Conservation (phyloP, 768 basidiomycete species). For the Tulasnella sp. region DNA sequence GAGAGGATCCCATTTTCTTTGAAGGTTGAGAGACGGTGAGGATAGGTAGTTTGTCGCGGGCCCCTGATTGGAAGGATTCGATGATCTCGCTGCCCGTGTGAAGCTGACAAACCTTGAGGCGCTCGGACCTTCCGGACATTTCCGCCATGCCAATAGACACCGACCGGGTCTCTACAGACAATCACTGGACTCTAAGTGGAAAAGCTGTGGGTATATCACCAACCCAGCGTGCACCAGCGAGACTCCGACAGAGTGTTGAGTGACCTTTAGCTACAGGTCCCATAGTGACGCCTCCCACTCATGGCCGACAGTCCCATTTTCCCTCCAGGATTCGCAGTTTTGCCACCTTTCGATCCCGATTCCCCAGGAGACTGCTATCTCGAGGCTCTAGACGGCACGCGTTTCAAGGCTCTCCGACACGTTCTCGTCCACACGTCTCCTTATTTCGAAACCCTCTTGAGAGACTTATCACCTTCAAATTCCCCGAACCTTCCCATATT, state of each 20-base stretch:
- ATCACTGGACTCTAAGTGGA: too few species aligned
- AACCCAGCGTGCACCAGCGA: too few species aligned
- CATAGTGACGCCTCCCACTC: background rate
- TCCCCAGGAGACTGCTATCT: background rate
- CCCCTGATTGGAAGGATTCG: background rate
- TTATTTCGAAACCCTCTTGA: background rate
- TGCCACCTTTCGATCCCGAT: background rate
- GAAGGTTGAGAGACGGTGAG: background rate
- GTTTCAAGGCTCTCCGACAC: background rate
- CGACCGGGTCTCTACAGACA: too few species aligned
- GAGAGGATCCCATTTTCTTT: background rate
- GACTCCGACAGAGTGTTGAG: too few species aligned
- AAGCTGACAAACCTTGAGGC: background rate
- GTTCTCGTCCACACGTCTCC: background rate
- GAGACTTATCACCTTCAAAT: background rate
- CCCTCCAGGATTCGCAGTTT: background rate
- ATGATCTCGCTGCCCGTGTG: background rate
- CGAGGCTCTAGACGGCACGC: background rate
- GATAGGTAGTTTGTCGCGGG: background rate
- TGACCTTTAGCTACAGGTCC: background rate
- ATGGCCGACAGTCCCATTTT: background rate
- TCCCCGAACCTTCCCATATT: background rate
- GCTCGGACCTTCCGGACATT: background rate
- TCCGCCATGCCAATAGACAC: background rate
- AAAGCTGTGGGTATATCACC: too few species aligned